Percentiles rank a stretch among this genome's conserved stretches.
These are phyloP conservation scores for Pseudocercospora cruenta DNA, from an alignment of 2,329 filamentous ascomycete genomes.

Conservation along the genomic window DNA sequence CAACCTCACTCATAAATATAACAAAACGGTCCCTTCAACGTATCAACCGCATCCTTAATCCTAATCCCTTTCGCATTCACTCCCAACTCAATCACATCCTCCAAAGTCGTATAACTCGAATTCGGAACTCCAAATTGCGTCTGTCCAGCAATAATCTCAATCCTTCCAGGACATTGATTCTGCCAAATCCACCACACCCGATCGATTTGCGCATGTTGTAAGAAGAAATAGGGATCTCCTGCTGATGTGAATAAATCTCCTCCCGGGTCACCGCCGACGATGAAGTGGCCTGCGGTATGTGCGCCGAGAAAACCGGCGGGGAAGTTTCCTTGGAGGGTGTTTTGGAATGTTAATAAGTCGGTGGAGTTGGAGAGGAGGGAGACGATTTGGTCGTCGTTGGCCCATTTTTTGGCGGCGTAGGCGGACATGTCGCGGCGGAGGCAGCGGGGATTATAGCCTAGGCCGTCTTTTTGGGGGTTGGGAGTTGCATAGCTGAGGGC, in stretches of 20 bases:
- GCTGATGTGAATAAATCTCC: slow-evolving; percentile 49
- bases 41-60: slow-evolving; percentile 26
- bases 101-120: slow-evolving; percentile 20
- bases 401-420: slow-evolving; percentile 13
- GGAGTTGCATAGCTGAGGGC: slow-evolving; percentile 18
- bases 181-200: slow-evolving; percentile 57
- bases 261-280: slow-evolving; percentile 47
- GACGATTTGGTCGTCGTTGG: slow-evolving; percentile 20
- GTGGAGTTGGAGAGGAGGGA: slow-evolving; percentile 19
- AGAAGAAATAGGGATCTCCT: slow-evolving; percentile 53
- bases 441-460: slow-evolving; percentile 29
- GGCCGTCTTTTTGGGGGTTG: slow-evolving; percentile 31
- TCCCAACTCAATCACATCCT: slow-evolving; percentile 26
- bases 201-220: slow-evolving; percentile 52
- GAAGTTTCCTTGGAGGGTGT: slow-evolving; percentile 21
- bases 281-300: slow-evolving; percentile 53
- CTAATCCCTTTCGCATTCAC: slow-evolving; percentile 20
- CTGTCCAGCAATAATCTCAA: not conserved
- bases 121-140: not conserved
- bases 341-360: slow-evolving; percentile 23
- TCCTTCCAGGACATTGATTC: slow-evolving; percentile 34
- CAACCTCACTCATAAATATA: slow-evolving; percentile 22
- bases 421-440: slow-evolving; percentile 20
- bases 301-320: slow-evolving; percentile 19
- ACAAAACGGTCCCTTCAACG: slow-evolving; percentile 25